Conservation (phyloP, 768 basidiomycete species). For the Amanita molliuscula region DNA sequence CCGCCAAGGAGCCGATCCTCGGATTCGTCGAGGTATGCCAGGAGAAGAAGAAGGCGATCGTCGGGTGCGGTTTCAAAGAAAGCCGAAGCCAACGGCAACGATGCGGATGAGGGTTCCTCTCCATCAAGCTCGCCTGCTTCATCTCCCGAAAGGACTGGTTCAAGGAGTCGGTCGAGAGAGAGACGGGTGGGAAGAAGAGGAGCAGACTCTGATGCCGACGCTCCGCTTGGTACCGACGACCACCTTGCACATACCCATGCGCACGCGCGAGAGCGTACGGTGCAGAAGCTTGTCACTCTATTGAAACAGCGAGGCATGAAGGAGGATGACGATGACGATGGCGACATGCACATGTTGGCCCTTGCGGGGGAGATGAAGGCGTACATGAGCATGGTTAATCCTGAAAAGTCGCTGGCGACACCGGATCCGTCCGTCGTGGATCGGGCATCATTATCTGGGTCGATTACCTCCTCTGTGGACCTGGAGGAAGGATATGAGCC, state of each 20-base stretch:
- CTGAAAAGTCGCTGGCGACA: conserved; percentile 14
- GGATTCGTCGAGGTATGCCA: conserved; percentile 41
- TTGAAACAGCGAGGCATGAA: conserved; percentile 11
- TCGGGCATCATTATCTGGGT: conserved; percentile 5
- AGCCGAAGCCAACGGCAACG: conserved; percentile 4
- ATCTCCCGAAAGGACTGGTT: not conserved
- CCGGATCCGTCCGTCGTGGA: conserved; percentile 15
- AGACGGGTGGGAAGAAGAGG: conserved; percentile 1
- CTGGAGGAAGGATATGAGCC: not conserved
- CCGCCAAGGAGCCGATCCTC: conserved; percentile 55
- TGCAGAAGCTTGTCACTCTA: conserved; percentile 15
- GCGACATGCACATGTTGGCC: not conserved
- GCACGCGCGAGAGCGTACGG: conserved; percentile 6
- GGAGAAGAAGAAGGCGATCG: conserved; percentile 28
- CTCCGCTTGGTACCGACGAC: conserved; percentile 14
- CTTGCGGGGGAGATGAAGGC: not conserved
- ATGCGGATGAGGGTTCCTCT: conserved; percentile 6
- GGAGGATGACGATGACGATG: conserved; percentile 10
- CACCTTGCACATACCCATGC: not conserved
- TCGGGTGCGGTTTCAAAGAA: conserved; percentile 11
- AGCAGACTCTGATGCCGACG: conserved; percentile 16
- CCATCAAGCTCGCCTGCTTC: not conserved
- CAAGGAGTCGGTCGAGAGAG: conserved; percentile 12
- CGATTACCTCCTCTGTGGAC: conserved; percentile 2
- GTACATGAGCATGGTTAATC: conserved; percentile 6